Evolutionary conservation across 805 yeast genomes (phyloP).

Genomic region (Kluyveromyces nonfermentans): DNA sequence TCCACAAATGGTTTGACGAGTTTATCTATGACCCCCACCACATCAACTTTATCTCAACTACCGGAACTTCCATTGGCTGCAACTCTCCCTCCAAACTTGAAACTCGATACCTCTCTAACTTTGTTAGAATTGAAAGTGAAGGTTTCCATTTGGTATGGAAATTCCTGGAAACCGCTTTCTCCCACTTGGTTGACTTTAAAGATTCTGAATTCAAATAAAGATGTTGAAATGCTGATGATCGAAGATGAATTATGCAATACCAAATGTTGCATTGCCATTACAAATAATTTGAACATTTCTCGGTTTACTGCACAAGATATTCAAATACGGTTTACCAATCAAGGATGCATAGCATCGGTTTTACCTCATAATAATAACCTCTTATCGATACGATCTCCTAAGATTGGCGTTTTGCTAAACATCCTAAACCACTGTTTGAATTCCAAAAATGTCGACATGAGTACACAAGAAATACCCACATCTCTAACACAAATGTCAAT

Average conservation of each 20-base stretch:
- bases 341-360: conserved; percentile 8
- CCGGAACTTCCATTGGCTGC: conserved; percentile 1
- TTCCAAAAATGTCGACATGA: conserved; percentile 9
- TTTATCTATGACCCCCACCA: neutral
- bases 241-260: conserved; percentile 6
- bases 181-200: conserved; percentile 5
- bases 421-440: conserved; percentile 16
- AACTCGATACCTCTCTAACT: conserved; percentile 5
- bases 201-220: conserved; percentile 6
- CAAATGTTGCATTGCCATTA: conserved; percentile 12
- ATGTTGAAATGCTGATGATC: conserved; percentile 8
- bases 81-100: conserved; percentile 9
- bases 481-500: conserved; percentile 21
- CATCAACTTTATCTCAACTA: neutral
- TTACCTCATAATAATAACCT: conserved; percentile 8
- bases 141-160: conserved; percentile 19
- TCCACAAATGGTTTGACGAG: neutral
- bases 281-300: conserved; percentile 15
- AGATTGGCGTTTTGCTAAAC: conserved; percentile 14
- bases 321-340: conserved; percentile 17
- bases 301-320: conserved; percentile 27
- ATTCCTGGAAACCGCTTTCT: conserved; percentile 16
- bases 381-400: conserved; percentile 17
- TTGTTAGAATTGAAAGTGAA: conserved; percentile 14
- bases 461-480: conserved; percentile 8